phyloP scores from a whole-genome alignment of 495 filamentous ascomycete genomes.

The Hyphodiscus hymeniophilus region DNA sequence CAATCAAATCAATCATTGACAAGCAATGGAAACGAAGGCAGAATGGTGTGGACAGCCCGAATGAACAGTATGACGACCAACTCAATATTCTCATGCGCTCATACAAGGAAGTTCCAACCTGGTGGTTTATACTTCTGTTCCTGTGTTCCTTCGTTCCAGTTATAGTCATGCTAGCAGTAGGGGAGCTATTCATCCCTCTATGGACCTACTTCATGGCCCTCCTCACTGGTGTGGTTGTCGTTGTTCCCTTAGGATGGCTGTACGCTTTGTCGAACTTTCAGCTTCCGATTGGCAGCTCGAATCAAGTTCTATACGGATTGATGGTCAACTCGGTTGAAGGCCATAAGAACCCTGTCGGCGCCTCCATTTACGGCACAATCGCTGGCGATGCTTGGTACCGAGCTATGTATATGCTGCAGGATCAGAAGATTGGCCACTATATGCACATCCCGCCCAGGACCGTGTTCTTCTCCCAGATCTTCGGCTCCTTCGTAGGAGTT shows the following conservation, averaged over 20 bases:
- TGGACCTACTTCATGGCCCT: slow-evolving; percentile 49
- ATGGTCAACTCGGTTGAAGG: slow-evolving; percentile 41
- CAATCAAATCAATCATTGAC: slow-evolving; percentile 32
- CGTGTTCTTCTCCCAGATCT: slow-evolving; percentile 51
- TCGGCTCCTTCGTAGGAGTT: slow-evolving; percentile 39
- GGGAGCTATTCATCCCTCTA: slow-evolving; percentile 47
- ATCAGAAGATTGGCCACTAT: slow-evolving; percentile 46
- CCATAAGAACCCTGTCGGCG: slow-evolving; percentile 43
- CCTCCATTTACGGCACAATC: slow-evolving; percentile 43
- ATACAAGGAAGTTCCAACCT: slow-evolving; percentile 46
- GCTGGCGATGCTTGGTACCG: slow-evolving; percentile 34
- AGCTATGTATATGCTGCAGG: slow-evolving; percentile 39
- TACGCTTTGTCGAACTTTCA: slow-evolving; percentile 50
- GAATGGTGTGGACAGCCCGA: slow-evolving; percentile 30
- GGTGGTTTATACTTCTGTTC: slow-evolving; percentile 46
- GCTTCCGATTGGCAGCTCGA: slow-evolving; percentile 44
- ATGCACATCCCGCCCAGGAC: slow-evolving; percentile 59
- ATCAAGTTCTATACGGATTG: slow-evolving; percentile 48
- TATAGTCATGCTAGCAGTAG: slow-evolving; percentile 35
- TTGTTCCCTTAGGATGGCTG: slow-evolving; percentile 46
- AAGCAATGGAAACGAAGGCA: slow-evolving; percentile 30
- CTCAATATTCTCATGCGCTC: slow-evolving; percentile 46
- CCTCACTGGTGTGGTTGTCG: slow-evolving; percentile 39
- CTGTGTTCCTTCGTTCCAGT: slow-evolving; percentile 36
- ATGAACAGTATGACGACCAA: slow-evolving; percentile 44